These are phyloP conservation scores for Mortierella alpina DNA, from an alignment of 192 early-diverging fungal species.

Conservation along the genomic window DNA sequence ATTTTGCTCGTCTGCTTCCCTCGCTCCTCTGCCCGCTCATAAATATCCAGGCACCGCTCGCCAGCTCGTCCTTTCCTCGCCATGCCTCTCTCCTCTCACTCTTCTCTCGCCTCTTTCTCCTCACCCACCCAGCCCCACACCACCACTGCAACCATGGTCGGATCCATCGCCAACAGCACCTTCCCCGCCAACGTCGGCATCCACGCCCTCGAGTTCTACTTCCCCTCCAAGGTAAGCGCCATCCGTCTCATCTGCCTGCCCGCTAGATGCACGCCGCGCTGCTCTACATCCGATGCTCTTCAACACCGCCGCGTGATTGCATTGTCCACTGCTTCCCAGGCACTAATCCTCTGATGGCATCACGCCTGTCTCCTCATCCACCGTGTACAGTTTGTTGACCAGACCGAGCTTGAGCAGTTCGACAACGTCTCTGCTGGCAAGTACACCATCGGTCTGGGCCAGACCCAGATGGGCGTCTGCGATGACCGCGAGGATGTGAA, in stretches of 20 bases:
- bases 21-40: not conserved
- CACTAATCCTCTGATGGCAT: not conserved
- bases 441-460: slow-evolving; percentile 98
- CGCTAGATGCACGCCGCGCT: not conserved
- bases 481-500: slow-evolving; percentile 97
- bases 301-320: too few relatives aligned
- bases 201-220: slow-evolving; percentile 75
- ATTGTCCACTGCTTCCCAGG: too few relatives aligned
- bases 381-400: slow-evolving; percentile 65
- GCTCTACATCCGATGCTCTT: not conserved
- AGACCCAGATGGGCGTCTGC: slow-evolving; percentile 93
- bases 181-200: slow-evolving; percentile 73
- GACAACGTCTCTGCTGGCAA: slow-evolving; percentile 95
- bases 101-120: slow-evolving; percentile 11
- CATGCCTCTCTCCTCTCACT: slow-evolving; percentile 1
- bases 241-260: slow-evolving; percentile 16
- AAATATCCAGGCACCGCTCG: slow-evolving; percentile 3
- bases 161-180: slow-evolving; percentile 41
- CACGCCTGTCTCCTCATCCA: not conserved
- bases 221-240: slow-evolving; percentile 61
- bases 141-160: slow-evolving; percentile 28
- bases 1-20: not conserved
- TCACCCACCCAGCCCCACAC: not conserved
- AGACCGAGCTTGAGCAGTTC: slow-evolving; percentile 80
- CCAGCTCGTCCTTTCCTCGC: slow-evolving; percentile 1